A percentile compares a stretch with the other conserved stretches of the same genome.
These are phyloP conservation scores for Marsdenia floribunda DNA, from an alignment of 257 asterid genomes.

Conservation along the genomic window DNA sequence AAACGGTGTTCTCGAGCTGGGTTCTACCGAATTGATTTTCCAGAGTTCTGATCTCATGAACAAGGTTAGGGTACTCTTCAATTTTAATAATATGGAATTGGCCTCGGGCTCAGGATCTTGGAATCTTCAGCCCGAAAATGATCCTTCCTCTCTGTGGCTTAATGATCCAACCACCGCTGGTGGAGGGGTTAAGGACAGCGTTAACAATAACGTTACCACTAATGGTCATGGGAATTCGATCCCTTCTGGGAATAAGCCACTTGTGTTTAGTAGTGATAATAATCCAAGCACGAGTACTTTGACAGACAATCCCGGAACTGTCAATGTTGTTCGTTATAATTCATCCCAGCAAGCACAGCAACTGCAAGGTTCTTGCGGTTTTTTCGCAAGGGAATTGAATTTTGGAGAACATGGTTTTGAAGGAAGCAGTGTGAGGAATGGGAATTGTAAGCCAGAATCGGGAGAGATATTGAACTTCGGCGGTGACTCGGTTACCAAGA, in stretches of 20 bases:
- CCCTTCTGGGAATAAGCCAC: slow-evolving; percentile 35
- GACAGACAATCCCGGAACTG: slow-evolving; percentile 34
- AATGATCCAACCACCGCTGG: slow-evolving; percentile 47
- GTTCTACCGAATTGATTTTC: slow-evolving; percentile 61
- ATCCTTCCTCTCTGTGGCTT: slow-evolving; percentile 62
- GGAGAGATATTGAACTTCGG: slow-evolving; percentile 63
- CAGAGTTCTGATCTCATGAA: slow-evolving; percentile 73
- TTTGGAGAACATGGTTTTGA: slow-evolving; percentile 47
- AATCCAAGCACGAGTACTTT: slow-evolving; percentile 40
- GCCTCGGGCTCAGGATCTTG: slow-evolving; percentile 51
- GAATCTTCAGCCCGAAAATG: slow-evolving; percentile 40
- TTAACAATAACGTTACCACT: background rate
- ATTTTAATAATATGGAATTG: slow-evolving; percentile 42
- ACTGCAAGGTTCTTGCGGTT: slow-evolving; percentile 25
- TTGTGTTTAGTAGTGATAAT: slow-evolving; percentile 32
- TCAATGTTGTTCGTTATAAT: slow-evolving; percentile 1
- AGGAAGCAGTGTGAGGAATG: slow-evolving; percentile 28
- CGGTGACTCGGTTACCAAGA: slow-evolving; percentile 32
- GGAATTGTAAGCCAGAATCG: slow-evolving; percentile 46
- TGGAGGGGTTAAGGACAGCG: slow-evolving; percentile 36
- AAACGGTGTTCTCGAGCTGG: slow-evolving; percentile 87
- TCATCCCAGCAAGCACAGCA: slow-evolving; percentile 24
- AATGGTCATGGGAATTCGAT: slow-evolving; percentile 18
- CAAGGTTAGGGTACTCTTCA: slow-evolving; percentile 60
- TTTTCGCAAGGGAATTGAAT: slow-evolving; percentile 39